phyloP scores from a whole-genome alignment of 2,329 filamentous ascomycete species.

The Curvularia verruculosa region DNA sequence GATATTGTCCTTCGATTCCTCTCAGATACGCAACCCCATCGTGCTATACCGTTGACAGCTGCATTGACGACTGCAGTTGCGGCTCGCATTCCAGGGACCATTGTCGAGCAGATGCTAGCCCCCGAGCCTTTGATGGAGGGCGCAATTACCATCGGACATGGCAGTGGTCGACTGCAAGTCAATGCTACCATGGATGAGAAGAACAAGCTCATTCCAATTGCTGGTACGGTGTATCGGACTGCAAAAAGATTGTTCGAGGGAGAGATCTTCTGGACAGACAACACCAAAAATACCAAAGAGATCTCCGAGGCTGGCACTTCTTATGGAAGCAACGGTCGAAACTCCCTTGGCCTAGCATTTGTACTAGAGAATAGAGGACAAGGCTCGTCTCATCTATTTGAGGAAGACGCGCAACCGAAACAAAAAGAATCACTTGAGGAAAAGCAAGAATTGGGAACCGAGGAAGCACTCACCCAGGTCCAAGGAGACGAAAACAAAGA shows the following conservation, averaged over 20 bases:
- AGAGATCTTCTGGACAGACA: slow-evolving; percentile 32
- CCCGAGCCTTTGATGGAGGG: slow-evolving; percentile 33
- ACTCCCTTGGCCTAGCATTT: slow-evolving; percentile 33
- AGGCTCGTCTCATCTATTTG: slow-evolving; percentile 19
- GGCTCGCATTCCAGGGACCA: slow-evolving; percentile 45
- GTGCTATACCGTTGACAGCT: slow-evolving; percentile 52
- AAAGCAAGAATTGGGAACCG: neutral
- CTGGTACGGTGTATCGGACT: slow-evolving; percentile 46
- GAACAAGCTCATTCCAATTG: slow-evolving; percentile 30
- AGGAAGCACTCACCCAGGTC: slow-evolving; percentile 2
- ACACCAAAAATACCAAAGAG: slow-evolving; percentile 4
- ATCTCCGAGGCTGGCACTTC: neutral
- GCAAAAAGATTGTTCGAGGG: slow-evolving; percentile 49
- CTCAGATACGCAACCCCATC: slow-evolving; percentile 54
- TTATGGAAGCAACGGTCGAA: slow-evolving; percentile 17
- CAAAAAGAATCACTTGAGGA: neutral
- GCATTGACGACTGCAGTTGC: slow-evolving; percentile 53
- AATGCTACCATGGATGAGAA: slow-evolving; percentile 40
- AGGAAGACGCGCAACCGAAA: slow-evolving; percentile 3
- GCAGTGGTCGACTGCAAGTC: slow-evolving; percentile 48
- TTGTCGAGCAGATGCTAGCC: slow-evolving; percentile 43
- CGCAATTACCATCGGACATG: slow-evolving; percentile 49
- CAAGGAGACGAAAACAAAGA: slow-evolving; percentile 6
- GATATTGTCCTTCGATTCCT: slow-evolving; percentile 53
- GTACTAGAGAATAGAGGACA: slow-evolving; percentile 22